Evolutionary conservation across 2,329 filamentous ascomycete species (phyloP).

Genomic region (Aspergillus pseudonomiae): DNA sequence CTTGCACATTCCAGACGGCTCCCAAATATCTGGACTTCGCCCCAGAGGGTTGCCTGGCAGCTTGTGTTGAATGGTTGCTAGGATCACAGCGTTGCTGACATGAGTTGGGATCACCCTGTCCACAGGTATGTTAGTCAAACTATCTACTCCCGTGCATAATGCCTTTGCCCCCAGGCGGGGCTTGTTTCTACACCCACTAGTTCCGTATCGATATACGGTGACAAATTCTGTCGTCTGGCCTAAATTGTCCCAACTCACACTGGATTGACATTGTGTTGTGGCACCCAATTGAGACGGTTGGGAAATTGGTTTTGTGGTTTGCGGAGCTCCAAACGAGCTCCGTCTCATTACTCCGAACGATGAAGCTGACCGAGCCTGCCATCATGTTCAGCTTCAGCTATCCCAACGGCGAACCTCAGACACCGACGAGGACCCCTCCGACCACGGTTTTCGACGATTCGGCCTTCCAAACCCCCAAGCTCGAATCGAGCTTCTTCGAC

Average conservation of each 20-base stretch:
- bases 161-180: conserved; percentile 14
- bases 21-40: conserved; percentile 25
- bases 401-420: conserved; percentile 51
- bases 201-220: conserved; percentile 5
- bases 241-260: not conserved
- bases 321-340: conserved; percentile 16
- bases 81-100: conserved; percentile 43
- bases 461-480: conserved; percentile 49
- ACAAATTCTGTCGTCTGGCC: not conserved
- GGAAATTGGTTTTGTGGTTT: conserved; percentile 10
- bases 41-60: conserved; percentile 37
- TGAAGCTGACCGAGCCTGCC: conserved; percentile 37
- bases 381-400: conserved; percentile 49
- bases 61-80: conserved; percentile 43
- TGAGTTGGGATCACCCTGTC: conserved; percentile 51
- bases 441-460: conserved; percentile 41
- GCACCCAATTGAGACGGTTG: not conserved
- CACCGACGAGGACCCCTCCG: conserved; percentile 49
- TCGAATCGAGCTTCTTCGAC: conserved; percentile 52
- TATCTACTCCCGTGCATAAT: conserved; percentile 12
- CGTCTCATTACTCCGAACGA: conserved; percentile 20
- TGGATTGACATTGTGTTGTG: not conserved
- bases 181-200: conserved; percentile 7
- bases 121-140: conserved; percentile 43
- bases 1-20: conserved; percentile 34